Evolutionary conservation across 176 grass and related monocot species (phyloP).

Genomic region (Carex parvula): DNA sequence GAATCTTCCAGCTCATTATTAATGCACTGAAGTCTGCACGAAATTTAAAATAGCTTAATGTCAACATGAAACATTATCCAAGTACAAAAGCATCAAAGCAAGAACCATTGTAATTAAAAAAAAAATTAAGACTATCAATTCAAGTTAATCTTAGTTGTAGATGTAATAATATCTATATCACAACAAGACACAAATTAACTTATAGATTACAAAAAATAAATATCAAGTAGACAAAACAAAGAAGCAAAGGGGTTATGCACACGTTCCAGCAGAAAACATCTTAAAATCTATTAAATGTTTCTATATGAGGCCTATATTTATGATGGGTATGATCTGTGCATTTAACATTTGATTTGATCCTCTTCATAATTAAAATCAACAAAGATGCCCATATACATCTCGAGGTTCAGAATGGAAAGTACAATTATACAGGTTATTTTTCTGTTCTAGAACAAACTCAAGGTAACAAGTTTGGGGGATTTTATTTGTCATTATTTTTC

Average conservation of each 20-base stretch:
- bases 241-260: background rate
- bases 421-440: background rate
- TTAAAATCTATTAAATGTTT: background rate
- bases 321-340: background rate
- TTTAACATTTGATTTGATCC: background rate
- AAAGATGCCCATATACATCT: background rate
- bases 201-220: background rate
- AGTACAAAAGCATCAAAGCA: background rate
- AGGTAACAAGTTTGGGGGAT: background rate
- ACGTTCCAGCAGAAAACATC: background rate
- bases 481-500: no score
- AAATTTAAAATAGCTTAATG: background rate
- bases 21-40: background rate
- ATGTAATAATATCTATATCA: background rate
- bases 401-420: background rate
- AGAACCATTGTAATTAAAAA: background rate
- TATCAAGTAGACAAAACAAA: background rate
- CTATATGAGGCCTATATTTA: no score
- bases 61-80: background rate
- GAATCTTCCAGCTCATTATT: conserved; percentile 81
- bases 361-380: background rate
- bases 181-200: background rate
- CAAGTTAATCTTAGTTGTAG: background rate
- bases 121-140: background rate
- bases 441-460: background rate